A percentile compares a stretch with the other conserved stretches of the same genome.
Conservation (phyloP, 2,329 filamentous ascomycete genomes). For the Aspergillus spinulosporus region DNA sequence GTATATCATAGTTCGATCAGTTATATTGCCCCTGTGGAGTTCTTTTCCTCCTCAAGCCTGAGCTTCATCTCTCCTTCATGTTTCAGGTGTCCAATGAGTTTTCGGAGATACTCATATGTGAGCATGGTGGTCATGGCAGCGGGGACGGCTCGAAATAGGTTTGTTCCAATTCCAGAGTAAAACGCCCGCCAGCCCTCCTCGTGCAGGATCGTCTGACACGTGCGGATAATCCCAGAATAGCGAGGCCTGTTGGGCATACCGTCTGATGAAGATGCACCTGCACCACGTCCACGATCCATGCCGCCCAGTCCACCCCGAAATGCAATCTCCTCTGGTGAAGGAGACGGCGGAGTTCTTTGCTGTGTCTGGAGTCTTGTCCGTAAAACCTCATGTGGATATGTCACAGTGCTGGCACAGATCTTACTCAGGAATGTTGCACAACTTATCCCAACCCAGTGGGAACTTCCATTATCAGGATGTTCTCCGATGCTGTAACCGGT, state of each 20-base stretch:
- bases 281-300: slow-evolving; percentile 48
- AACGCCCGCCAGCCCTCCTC: slow-evolving; percentile 97
- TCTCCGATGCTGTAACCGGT: slow-evolving; percentile 87
- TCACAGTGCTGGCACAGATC: slow-evolving; percentile 88
- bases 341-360: slow-evolving; percentile 60
- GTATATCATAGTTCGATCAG: slow-evolving; percentile 11
- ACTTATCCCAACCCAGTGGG: slow-evolving; percentile 80
- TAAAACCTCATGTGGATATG: slow-evolving; percentile 96
- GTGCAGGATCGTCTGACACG: slow-evolving; percentile 76
- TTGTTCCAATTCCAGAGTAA: slow-evolving; percentile 95
- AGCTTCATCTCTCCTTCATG: slow-evolving; percentile 49
- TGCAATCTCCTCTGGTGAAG: slow-evolving; percentile 54
- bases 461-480: slow-evolving; percentile 59
- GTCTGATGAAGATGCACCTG: slow-evolving; percentile 52
- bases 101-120: slow-evolving; percentile 80
- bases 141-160: slow-evolving; percentile 93
- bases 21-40: slow-evolving; percentile 25
- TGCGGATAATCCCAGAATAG: slow-evolving; percentile 78
- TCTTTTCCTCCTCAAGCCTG: slow-evolving; percentile 23
- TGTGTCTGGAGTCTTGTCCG: slow-evolving; percentile 93
- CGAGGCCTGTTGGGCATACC: slow-evolving; percentile 56
- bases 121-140: slow-evolving; percentile 97
- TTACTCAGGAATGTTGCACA: slow-evolving; percentile 91
- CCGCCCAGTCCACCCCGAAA: slow-evolving; percentile 45
- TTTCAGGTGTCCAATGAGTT: slow-evolving; percentile 55